phyloP scores from a whole-genome alignment of 2,329 filamentous ascomycete species.

The Lomentospora prolificans region DNA sequence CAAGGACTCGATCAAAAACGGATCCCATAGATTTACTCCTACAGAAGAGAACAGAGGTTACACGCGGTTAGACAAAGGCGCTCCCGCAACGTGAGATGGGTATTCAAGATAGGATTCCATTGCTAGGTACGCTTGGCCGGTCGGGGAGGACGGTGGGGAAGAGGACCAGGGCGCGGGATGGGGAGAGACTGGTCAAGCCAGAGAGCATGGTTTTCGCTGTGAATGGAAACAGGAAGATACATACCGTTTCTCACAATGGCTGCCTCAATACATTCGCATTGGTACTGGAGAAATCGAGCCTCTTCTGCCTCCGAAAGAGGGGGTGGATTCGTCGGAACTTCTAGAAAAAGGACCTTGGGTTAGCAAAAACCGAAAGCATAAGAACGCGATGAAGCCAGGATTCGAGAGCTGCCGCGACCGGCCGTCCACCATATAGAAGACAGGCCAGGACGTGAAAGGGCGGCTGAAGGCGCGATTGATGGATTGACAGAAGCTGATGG shows the following conservation, averaged over 20 bases:
- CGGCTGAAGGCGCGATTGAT: no score
- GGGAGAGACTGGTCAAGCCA: no score
- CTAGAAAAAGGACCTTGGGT: constrained; percentile 17
- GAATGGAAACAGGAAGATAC: constrained; percentile 11
- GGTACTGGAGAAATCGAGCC: constrained; percentile 45
- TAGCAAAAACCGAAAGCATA: constrained; percentile 13
- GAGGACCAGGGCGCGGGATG: neutral
- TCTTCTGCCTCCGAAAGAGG: constrained; percentile 46
- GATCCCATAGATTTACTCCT: constrained; percentile 35
- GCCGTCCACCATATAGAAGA: no score
- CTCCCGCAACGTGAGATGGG: neutral
- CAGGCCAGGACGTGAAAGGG: no score
- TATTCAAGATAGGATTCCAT: no score
- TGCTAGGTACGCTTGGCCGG: neutral
- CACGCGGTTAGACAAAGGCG: neutral
- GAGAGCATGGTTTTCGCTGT: no score
- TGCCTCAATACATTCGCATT: constrained; percentile 47
- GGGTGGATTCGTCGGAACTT: constrained; percentile 28
- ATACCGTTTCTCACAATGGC: constrained; percentile 39
- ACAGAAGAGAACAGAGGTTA: constrained; percentile 7
- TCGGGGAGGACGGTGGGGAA: neutral
- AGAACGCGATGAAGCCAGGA: constrained; percentile 5
- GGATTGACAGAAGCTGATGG: no score
- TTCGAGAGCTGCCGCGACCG: neutral
- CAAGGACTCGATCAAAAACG: constrained; percentile 27